Evolutionary conservation across 2,329 filamentous ascomycete genomes (phyloP).

Genomic region (Seiridium cupressi): DNA sequence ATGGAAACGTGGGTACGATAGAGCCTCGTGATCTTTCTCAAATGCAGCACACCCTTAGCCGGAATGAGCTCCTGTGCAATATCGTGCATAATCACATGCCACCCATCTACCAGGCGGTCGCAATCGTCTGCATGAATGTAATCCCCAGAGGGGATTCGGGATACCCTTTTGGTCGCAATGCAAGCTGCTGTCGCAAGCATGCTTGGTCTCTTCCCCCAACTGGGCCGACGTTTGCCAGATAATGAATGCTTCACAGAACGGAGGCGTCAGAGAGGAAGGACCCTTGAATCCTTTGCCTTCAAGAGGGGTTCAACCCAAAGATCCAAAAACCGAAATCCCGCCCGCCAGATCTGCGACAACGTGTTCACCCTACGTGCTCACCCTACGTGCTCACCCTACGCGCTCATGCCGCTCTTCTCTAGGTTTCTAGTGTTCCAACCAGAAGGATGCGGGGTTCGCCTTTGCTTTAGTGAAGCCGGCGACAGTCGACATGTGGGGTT

Average conservation of each 20-base stretch:
- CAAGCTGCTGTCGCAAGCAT: not conserved
- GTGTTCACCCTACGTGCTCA: not conserved
- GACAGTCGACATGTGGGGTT: not conserved
- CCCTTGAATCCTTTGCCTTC: no score
- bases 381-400: not conserved
- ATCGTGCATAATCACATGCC: no score
- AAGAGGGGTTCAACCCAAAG: no score
- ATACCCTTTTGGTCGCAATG: not conserved
- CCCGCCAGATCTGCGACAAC: no score
- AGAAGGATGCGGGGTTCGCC: not conserved
- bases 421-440: conserved; percentile 1
- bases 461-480: not conserved
- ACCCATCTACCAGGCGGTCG: not conserved
- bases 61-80: no score
- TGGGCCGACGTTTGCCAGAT: no score
- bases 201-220: not conserved
- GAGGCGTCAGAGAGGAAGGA: no score
- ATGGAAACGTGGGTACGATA: not conserved
- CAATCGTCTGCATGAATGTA: not conserved
- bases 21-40: not conserved
- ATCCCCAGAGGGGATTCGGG: not conserved
- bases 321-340: no score
- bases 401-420: conserved; percentile 3
- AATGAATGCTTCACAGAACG: no score
- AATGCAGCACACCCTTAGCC: not conserved